Conservation (phyloP, 23 red algal species). For the Gracilaria gracilis region DNA sequence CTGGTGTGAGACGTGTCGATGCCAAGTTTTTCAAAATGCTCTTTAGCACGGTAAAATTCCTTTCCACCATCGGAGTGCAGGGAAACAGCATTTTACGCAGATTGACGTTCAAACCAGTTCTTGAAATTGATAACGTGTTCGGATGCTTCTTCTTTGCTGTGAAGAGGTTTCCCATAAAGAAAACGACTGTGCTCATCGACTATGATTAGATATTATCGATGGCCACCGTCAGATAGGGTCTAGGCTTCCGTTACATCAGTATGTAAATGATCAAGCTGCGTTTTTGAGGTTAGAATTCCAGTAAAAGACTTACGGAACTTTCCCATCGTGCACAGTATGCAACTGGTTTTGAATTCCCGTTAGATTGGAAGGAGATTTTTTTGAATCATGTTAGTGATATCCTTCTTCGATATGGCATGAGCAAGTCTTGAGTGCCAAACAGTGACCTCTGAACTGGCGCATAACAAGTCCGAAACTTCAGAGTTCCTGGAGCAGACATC, state of each 20-base stretch:
- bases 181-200: slow-evolving; percentile 46
- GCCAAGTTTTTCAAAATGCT: slow-evolving; percentile 20
- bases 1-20: background rate
- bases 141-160: slow-evolving; percentile 39
- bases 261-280: slow-evolving; percentile 20
- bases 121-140: background rate
- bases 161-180: slow-evolving; percentile 3
- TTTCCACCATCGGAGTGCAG: slow-evolving; percentile 40
- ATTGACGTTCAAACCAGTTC: slow-evolving; percentile 46
- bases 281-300: slow-evolving; percentile 34
- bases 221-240: background rate
- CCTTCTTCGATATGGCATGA: slow-evolving; percentile 3
- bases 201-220: slow-evolving; percentile 14
- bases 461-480: background rate
- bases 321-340: slow-evolving; percentile 24
- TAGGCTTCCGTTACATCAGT: slow-evolving; percentile 2
- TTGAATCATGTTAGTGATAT: slow-evolving; percentile 11
- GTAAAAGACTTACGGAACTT: slow-evolving; percentile 27
- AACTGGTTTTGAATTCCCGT: background rate
- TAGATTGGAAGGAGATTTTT: background rate
- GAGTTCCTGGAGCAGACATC: background rate
- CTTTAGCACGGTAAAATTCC: slow-evolving; percentile 28
- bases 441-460: background rate
- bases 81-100: slow-evolving; percentile 10
- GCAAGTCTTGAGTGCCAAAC: slow-evolving; percentile 44